Percentiles rank a stretch among this genome's conserved stretches.
Evolutionary conservation across 495 filamentous ascomycete species (phyloP).

Genomic region (Delitschia confertaspora): DNA sequence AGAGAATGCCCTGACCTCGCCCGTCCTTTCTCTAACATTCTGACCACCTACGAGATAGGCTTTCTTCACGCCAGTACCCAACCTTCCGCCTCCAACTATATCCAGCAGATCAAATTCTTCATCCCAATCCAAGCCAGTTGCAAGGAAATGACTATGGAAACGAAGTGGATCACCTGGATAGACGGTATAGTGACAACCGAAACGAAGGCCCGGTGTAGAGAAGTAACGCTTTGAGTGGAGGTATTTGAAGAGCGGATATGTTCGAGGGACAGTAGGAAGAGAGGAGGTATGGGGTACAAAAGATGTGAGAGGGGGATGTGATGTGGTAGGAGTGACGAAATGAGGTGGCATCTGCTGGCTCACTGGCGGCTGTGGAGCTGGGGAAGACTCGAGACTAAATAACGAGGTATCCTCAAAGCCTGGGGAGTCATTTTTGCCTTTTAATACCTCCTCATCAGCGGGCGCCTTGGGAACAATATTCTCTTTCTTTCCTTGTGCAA

Average conservation of each 20-base stretch:
- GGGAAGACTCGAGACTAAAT: not conserved
- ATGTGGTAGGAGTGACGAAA: constrained; percentile 52
- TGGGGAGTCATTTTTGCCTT: not conserved
- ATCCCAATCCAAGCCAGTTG: constrained; percentile 70
- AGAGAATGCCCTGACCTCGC: constrained; percentile 20
- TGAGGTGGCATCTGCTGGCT: constrained; percentile 32
- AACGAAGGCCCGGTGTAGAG: constrained; percentile 82
- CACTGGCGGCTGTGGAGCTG: not conserved
- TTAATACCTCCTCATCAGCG: not conserved
- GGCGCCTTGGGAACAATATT: too few relatives aligned
- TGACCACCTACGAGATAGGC: constrained; percentile 76
- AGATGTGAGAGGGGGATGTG: constrained; percentile 43
- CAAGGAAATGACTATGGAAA: constrained; percentile 89
- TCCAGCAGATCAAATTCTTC: constrained; percentile 75
- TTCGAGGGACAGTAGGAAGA: constrained; percentile 42
- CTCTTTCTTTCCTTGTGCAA: constrained; percentile 16
- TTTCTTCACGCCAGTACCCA: constrained; percentile 95
- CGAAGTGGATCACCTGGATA: constrained; percentile 93
- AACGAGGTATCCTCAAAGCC: too few relatives aligned
- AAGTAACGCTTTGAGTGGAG: constrained; percentile 76
- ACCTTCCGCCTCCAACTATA: constrained; percentile 70
- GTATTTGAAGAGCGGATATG: constrained; percentile 60
- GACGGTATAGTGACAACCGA: constrained; percentile 86
- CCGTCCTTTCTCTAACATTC: constrained; percentile 8
- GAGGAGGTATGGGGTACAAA: constrained; percentile 31